phyloP scores from a whole-genome alignment of 768 basidiomycete species.

The Pholiota conissans region DNA sequence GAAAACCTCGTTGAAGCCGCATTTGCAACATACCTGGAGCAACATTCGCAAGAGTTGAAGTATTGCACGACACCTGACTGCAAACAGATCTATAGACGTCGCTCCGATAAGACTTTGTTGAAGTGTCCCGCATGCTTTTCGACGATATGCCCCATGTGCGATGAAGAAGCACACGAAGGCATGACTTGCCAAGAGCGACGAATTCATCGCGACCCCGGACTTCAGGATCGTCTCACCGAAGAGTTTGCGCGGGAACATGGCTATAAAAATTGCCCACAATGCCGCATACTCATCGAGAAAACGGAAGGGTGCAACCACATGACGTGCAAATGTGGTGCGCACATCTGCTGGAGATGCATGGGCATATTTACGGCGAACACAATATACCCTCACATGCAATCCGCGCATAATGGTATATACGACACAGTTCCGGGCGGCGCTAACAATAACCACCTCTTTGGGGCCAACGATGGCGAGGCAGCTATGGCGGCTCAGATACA shows the following conservation, averaged over 20 bases:
- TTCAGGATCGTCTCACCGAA: slow-evolving; percentile 42
- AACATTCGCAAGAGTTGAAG: slow-evolving; percentile 54
- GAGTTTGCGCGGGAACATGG: slow-evolving; percentile 37
- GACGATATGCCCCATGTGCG: slow-evolving; percentile 47
- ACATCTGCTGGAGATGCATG: slow-evolving; percentile 60
- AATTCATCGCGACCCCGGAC: slow-evolving; percentile 32
- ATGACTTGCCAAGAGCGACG: slow-evolving; percentile 46
- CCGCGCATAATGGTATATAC: slow-evolving; percentile 17
- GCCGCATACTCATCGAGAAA: slow-evolving; percentile 47
- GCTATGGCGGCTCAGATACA: slow-evolving; percentile 11
- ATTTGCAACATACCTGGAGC: slow-evolving; percentile 54
- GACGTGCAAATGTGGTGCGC: slow-evolving; percentile 47
- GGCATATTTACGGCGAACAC: slow-evolving; percentile 29
- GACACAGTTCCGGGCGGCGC: slow-evolving; percentile 8
- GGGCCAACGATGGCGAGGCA: background rate
- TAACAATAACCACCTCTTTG: background rate
- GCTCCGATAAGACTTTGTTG: slow-evolving; percentile 24
- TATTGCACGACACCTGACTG: slow-evolving; percentile 78
- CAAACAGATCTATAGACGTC: slow-evolving; percentile 57
- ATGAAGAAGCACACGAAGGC: slow-evolving; percentile 49
- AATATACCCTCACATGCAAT: slow-evolving; percentile 36
- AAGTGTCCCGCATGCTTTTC: slow-evolving; percentile 56
- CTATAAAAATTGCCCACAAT: slow-evolving; percentile 48
- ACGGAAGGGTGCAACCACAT: slow-evolving; percentile 58
- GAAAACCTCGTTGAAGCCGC: slow-evolving; percentile 53